phyloP scores from a whole-genome alignment of 176 grass and related monocot species.

The Carex kokanica region DNA sequence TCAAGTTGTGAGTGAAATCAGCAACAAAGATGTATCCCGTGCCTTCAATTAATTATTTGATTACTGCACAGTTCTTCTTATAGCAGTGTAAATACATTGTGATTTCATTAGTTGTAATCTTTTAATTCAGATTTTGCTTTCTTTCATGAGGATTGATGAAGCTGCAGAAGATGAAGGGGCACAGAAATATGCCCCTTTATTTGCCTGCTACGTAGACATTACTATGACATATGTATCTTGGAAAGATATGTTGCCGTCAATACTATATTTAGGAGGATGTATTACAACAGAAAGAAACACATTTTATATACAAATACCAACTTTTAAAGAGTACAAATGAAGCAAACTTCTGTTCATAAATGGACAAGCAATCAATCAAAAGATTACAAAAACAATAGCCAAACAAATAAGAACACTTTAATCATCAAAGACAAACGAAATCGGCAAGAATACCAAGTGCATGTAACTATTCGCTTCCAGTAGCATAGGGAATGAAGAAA shows the following conservation, averaged over 20 bases:
- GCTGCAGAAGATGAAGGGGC: too few species aligned
- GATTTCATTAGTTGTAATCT: not conserved
- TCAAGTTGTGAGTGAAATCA: constrained; percentile 25
- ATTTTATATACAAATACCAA: not conserved
- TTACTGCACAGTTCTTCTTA: not conserved
- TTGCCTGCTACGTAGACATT: too few species aligned
- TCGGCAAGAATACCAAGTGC: constrained; percentile 9
- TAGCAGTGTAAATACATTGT: not conserved
- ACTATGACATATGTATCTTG: too few species aligned
- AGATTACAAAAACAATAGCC: not conserved
- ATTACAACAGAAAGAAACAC: not conserved
- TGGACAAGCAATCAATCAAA: not conserved
- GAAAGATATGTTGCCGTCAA: too few species aligned
- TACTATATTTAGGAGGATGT: not conserved
- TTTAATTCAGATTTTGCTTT: not conserved
- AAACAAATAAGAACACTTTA: constrained; percentile 4
- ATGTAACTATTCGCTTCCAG: constrained; percentile 1
- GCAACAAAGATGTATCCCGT: too few species aligned
- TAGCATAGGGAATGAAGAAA: constrained; percentile 48
- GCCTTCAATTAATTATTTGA: not conserved
- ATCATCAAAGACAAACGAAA: not conserved
- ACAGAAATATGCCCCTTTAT: too few species aligned
- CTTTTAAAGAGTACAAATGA: not conserved
- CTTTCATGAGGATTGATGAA: not conserved
- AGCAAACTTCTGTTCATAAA: constrained; percentile 3